phyloP scores from a whole-genome alignment of 1,139 yeast species.

The Blastobotrys raffinosifermentans region DNA sequence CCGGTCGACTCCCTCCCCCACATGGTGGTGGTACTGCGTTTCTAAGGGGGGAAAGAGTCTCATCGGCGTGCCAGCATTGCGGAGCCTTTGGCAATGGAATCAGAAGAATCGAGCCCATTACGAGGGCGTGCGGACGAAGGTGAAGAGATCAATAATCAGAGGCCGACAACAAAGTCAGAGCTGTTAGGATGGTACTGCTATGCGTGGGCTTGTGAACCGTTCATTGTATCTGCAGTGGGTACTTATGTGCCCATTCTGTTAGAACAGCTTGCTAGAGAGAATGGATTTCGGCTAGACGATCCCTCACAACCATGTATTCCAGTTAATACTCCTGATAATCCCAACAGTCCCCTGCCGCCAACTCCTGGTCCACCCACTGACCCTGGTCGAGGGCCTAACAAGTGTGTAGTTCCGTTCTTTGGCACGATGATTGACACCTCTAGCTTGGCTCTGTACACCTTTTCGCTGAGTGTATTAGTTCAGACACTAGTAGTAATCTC shows the following conservation, averaged over 20 bases:
- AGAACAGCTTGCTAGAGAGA: slow-evolving; percentile 60
- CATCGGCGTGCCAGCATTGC: no score
- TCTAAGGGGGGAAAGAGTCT: no score
- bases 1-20: no score
- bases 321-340: slow-evolving; percentile 10
- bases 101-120: no score
- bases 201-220: slow-evolving; percentile 69
- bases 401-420: slow-evolving; percentile 43
- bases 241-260: slow-evolving; percentile 62
- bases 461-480: slow-evolving; percentile 55
- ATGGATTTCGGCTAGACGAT: slow-evolving; percentile 54
- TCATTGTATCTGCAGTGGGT: slow-evolving; percentile 64
- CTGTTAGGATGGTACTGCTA: slow-evolving; percentile 41
- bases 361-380: slow-evolving; percentile 24
- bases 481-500: slow-evolving; percentile 62
- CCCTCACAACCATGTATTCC: slow-evolving; percentile 42
- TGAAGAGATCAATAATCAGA: no score
- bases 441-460: slow-evolving; percentile 62
- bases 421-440: slow-evolving; percentile 57
- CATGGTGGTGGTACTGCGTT: no score
- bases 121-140: no score
- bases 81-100: no score
- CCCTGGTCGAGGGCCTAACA: slow-evolving; percentile 14
- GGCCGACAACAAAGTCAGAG: slow-evolving; percentile 15
- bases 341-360: slow-evolving; percentile 27